Evolutionary conservation across 371 early-diverging fungal genomes (phyloP).

Genomic region (Circinella umbellata): DNA sequence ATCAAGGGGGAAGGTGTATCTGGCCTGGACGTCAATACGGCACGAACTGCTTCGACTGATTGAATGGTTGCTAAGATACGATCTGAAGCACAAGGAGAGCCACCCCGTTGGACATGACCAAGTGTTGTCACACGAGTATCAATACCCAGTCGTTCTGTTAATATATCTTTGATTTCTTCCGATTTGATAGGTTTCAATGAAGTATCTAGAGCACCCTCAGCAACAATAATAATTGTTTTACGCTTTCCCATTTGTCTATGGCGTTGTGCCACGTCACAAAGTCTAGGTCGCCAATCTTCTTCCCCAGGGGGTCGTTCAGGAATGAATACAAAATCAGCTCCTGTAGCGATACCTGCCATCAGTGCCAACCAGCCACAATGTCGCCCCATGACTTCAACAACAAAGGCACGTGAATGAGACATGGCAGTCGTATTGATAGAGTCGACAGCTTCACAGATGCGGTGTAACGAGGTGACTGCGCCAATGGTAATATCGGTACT

Average conservation of each 20-base stretch:
- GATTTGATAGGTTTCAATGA: constrained; percentile 87
- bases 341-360: constrained; percentile 91
- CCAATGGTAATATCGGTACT: constrained; percentile 98
- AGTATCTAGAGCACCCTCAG: constrained; percentile 96
- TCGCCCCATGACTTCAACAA: constrained; percentile 99
- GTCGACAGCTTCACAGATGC: constrained; percentile 98
- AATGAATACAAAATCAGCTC: constrained; percentile 96
- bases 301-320: constrained; percentile 91
- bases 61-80: constrained; percentile 86
- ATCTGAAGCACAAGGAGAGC: constrained; percentile 92
- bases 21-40: constrained; percentile 78
- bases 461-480: constrained; percentile 93
- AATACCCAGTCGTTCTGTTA: constrained; percentile 77
- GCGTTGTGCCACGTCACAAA: constrained; percentile 69
- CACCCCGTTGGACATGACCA: constrained; percentile 99
- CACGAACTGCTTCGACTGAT: constrained; percentile 94
- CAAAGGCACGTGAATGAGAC: constrained; percentile 98
- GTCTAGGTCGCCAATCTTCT: constrained; percentile 82
- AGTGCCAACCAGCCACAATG: constrained; percentile 99
- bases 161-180: constrained; percentile 79
- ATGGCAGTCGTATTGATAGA: constrained; percentile 94
- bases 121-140: constrained; percentile 96
- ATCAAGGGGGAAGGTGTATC: constrained; percentile 89
- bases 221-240: constrained; percentile 92
- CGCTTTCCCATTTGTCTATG: constrained; percentile 74